Conservation (phyloP, 352 stramenopile species). For the Poterioochromonas sp. region DNA sequence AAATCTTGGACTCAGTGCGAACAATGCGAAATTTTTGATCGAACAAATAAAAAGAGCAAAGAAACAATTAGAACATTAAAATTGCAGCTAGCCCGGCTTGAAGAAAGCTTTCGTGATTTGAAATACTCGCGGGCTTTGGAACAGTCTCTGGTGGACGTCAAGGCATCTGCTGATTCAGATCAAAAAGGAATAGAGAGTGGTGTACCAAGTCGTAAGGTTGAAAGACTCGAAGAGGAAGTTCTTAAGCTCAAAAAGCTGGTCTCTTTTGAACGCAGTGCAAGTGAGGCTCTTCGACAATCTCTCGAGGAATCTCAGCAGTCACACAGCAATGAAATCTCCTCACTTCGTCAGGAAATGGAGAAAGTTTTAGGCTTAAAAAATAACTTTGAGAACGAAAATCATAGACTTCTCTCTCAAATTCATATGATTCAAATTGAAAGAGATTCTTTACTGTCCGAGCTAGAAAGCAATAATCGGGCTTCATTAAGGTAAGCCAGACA, state of each 20-base stretch:
- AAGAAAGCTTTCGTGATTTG: neutral
- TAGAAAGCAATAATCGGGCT: too few relatives aligned
- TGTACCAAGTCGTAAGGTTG: neutral
- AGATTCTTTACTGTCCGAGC: too few relatives aligned
- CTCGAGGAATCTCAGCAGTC: neutral
- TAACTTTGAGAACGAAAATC: too few relatives aligned
- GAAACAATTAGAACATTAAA: conserved; percentile 18
- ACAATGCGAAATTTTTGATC: neutral
- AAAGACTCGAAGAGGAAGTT: conserved; percentile 13
- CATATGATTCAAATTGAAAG: too few relatives aligned
- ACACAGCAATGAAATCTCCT: neutral
- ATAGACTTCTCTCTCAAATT: too few relatives aligned
- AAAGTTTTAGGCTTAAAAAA: too few relatives aligned
- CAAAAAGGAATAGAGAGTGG: neutral
- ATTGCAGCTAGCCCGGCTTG: neutral
- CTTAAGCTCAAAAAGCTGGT: neutral
- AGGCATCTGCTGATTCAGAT: neutral
- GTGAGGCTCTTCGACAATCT: neutral
- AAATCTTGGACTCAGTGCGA: neutral
- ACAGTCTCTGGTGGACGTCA: neutral
- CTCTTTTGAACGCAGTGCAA: neutral
- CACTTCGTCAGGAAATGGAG: neutral
- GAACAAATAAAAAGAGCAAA: neutral
- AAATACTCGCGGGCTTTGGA: neutral
- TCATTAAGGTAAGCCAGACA: too few relatives aligned